A percentile compares a stretch with the other conserved stretches of the same genome.
Conservation (phyloP, 2,329 filamentous ascomycete genomes). For the Cladobotryum mycophilum region DNA sequence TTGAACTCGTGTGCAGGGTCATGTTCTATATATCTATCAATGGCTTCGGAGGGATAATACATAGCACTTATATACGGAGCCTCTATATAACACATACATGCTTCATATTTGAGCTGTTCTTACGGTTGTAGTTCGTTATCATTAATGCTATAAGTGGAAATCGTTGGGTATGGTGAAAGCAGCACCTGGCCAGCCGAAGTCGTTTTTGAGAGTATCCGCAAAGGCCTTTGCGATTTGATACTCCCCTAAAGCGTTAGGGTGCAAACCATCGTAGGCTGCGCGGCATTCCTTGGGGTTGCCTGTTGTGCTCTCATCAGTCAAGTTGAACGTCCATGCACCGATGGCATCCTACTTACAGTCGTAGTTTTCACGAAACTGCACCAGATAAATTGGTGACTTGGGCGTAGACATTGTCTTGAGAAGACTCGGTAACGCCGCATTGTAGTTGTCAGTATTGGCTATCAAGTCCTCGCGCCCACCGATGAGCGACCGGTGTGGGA, state of each 20-base stretch:
- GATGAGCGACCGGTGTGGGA: conserved; percentile 21
- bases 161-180: not conserved
- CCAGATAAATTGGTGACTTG: conserved; percentile 26
- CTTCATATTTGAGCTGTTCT: too few species aligned
- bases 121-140: too few species aligned
- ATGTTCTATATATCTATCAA: too few species aligned
- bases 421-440: conserved; percentile 8
- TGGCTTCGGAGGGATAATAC: too few species aligned
- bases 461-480: conserved; percentile 20
- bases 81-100: too few species aligned
- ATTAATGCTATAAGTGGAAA: too few species aligned
- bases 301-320: not conserved
- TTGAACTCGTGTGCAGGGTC: too few species aligned
- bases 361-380: conserved; percentile 27
- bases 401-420: conserved; percentile 15
- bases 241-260: conserved; percentile 35
- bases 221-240: conserved; percentile 37
- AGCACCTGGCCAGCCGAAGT: not conserved
- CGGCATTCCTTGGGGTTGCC: conserved; percentile 14
- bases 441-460: conserved; percentile 21
- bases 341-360: conserved; percentile 6
- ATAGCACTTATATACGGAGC: too few species aligned
- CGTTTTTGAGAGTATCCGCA: conserved; percentile 12
- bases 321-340: not conserved
- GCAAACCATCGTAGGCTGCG: conserved; percentile 35